These are phyloP conservation scores for Klebsormidium nitens DNA, from an alignment of 139 green algal genomes.

Conservation along the genomic window DNA sequence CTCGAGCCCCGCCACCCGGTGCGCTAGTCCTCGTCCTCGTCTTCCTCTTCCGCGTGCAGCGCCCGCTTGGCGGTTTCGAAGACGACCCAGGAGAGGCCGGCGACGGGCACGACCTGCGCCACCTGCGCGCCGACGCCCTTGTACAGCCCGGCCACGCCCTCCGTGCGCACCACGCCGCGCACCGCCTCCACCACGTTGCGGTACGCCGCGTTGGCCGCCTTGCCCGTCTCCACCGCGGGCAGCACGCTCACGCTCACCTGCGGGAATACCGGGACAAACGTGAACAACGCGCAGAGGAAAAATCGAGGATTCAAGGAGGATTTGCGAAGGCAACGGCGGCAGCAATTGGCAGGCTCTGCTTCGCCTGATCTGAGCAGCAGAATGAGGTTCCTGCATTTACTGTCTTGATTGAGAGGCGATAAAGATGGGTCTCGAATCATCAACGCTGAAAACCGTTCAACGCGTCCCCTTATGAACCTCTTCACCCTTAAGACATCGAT, in stretches of 20 bases:
- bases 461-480: too few relatives aligned
- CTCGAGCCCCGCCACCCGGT: neutral
- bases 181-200: neutral
- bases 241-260: slow-evolving; percentile 6
- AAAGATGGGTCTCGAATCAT: too few relatives aligned
- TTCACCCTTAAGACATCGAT: too few relatives aligned
- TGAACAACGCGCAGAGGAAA: too few relatives aligned
- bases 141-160: slow-evolving; percentile 82
- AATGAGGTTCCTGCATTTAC: too few relatives aligned
- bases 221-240: neutral
- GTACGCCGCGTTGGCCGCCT: neutral
- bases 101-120: slow-evolving; percentile 69
- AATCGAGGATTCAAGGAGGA: too few relatives aligned
- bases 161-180: slow-evolving; percentile 49
- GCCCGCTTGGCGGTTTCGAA: slow-evolving; percentile 84
- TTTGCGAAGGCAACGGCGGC: too few relatives aligned
- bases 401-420: too few relatives aligned
- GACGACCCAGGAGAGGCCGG: slow-evolving; percentile 89
- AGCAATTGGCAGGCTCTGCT: too few relatives aligned
- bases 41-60: neutral
- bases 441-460: too few relatives aligned
- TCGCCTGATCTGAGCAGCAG: too few relatives aligned
- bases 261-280: too few relatives aligned
- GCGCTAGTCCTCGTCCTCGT: neutral
- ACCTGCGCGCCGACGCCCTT: slow-evolving; percentile 44